A percentile compares a stretch with the other conserved stretches of the same genome.
Conservation (phyloP, 83 land plant species). For the Picea abies region DNA sequence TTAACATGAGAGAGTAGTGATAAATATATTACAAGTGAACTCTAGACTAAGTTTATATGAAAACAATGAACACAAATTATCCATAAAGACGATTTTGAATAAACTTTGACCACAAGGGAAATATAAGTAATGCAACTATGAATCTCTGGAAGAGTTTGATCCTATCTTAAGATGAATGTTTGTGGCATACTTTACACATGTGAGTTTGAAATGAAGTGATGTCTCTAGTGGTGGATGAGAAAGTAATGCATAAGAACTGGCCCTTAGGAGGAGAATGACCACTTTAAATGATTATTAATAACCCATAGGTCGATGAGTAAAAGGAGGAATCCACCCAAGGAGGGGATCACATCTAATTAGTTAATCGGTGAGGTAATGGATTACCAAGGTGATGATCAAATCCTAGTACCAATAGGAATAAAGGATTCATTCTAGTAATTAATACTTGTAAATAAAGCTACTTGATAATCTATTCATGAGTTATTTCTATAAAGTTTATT, state of each 20-base stretch:
- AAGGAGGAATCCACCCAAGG: conserved; percentile 7
- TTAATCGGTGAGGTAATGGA: background rate
- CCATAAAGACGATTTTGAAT: background rate
- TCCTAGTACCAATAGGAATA: too few relatives aligned
- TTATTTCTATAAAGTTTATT: too few relatives aligned
- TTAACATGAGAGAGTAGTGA: too few relatives aligned
- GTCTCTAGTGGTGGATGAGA: background rate
- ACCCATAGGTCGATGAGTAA: background rate
- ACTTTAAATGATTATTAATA: background rate
- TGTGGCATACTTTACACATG: background rate
- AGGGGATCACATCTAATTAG: conserved; percentile 1
- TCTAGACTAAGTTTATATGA: too few relatives aligned
- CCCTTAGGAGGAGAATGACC: background rate
- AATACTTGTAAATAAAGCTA: too few relatives aligned
- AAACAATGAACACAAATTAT: background rate
- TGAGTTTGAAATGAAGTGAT: background rate
- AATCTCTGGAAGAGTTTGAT: background rate
- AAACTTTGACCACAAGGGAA: background rate
- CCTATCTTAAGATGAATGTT: conserved; percentile 3
- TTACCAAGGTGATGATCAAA: background rate
- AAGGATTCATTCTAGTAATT: too few relatives aligned
- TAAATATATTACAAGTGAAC: too few relatives aligned
- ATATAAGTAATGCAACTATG: background rate
- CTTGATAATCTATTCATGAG: too few relatives aligned
- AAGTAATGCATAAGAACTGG: background rate